A percentile compares a stretch with the other conserved stretches of the same genome.
Evolutionary conservation across 2,329 filamentous ascomycete species (phyloP).

Genomic region (Neurospora crassa): DNA sequence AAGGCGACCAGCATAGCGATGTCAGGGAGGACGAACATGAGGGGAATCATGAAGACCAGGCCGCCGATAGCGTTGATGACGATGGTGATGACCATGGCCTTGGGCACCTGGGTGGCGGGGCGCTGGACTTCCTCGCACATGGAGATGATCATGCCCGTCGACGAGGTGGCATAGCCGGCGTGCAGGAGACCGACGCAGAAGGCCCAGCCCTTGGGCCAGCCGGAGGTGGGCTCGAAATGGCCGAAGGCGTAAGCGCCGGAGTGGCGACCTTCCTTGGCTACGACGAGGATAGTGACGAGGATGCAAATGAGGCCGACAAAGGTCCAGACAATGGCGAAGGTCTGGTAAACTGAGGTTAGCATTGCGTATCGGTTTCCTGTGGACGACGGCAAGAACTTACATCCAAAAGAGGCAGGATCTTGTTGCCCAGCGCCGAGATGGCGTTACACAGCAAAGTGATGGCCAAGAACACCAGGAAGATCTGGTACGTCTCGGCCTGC

Average conservation of each 20-base stretch:
- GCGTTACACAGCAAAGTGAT: slow-evolving; percentile 55
- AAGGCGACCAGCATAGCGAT: slow-evolving; percentile 44
- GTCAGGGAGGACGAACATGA: slow-evolving; percentile 61
- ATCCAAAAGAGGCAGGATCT: slow-evolving; percentile 57
- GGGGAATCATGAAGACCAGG: slow-evolving; percentile 57
- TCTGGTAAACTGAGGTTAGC: slow-evolving; percentile 30
- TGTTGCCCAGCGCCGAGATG: slow-evolving; percentile 59
- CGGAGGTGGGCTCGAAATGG: slow-evolving; percentile 59
- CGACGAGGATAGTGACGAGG: slow-evolving; percentile 49
- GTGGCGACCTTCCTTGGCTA: slow-evolving; percentile 60
- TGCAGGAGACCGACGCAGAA: slow-evolving; percentile 65
- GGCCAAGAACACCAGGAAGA: slow-evolving; percentile 61
- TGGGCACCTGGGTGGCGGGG: slow-evolving; percentile 58
- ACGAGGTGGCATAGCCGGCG: slow-evolving; percentile 64
- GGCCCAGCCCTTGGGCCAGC: slow-evolving; percentile 61
- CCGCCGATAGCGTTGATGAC: slow-evolving; percentile 57
- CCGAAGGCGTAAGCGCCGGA: slow-evolving; percentile 54
- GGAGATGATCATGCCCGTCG: slow-evolving; percentile 70
- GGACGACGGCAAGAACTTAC: too few relatives aligned
- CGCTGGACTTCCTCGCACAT: slow-evolving; percentile 67
- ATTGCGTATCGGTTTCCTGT: too few relatives aligned
- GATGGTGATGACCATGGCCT: slow-evolving; percentile 61
- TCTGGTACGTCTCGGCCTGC: slow-evolving; percentile 48
- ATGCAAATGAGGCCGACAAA: slow-evolving; percentile 62
- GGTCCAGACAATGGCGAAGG: slow-evolving; percentile 65